Conservation (phyloP, 1,139 yeast species). For the Lizanozyma gosingica region DNA sequence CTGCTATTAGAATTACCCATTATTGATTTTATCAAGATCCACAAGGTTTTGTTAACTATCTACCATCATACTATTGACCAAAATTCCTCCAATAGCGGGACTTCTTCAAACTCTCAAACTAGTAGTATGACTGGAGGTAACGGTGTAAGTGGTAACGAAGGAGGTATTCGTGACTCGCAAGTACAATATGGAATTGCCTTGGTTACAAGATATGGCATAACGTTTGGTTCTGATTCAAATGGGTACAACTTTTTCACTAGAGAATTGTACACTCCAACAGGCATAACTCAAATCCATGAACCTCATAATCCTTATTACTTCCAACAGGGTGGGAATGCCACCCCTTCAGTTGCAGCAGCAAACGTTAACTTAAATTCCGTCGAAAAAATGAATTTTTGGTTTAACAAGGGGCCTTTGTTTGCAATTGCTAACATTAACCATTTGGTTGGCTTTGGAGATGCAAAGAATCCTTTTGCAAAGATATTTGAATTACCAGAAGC, state of each 20-base stretch:
- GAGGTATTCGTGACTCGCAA: slow-evolving; percentile 29
- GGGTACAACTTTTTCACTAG: slow-evolving; percentile 57
- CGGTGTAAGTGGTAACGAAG: slow-evolving; percentile 2
- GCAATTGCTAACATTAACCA: slow-evolving; percentile 70
- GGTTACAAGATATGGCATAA: slow-evolving; percentile 60
- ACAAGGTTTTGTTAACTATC: slow-evolving; percentile 47
- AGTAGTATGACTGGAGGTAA: background rate
- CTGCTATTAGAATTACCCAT: slow-evolving; percentile 51
- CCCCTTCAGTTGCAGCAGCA: slow-evolving; percentile 3
- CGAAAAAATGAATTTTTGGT: slow-evolving; percentile 64
- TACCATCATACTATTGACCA: slow-evolving; percentile 33
- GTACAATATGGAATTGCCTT: slow-evolving; percentile 50
- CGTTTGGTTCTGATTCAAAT: slow-evolving; percentile 60
- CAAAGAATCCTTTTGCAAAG: slow-evolving; percentile 66
- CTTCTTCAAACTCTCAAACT: background rate
- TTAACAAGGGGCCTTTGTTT: slow-evolving; percentile 64
- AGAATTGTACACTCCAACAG: slow-evolving; percentile 35
- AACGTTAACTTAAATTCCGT: slow-evolving; percentile 19
- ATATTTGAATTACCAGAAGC: slow-evolving; percentile 64
- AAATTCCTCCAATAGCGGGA: background rate
- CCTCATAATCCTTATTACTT: slow-evolving; percentile 27
- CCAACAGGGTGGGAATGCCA: slow-evolving; percentile 9
- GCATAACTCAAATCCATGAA: slow-evolving; percentile 18
- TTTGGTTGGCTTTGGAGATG: slow-evolving; percentile 67
- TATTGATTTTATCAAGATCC: slow-evolving; percentile 58